Evolutionary conservation across 257 asterid genomes (phyloP), one percentile per base, ranked within the genome.

Genomic region (Nyctanthes arbortristis): DNA sequence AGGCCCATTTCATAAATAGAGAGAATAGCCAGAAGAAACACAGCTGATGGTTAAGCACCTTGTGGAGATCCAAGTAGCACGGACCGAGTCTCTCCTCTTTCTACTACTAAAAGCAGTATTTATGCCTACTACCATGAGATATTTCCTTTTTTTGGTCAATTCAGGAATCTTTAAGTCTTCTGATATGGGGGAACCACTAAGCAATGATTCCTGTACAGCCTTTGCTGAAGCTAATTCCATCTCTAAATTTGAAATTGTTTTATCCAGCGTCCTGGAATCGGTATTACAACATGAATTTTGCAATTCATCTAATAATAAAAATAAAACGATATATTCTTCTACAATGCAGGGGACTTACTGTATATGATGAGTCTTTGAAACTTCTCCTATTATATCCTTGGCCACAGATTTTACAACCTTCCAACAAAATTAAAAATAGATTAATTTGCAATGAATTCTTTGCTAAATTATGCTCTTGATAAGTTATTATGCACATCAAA

Each of bases 91-190:
- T 78, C 97, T 79, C 75, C 96, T 85, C 87, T 87, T 90, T 68
- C 97, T 83, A 81, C 97, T 90, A 76, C 89, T 91, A 79, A 91
- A 91, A 71, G 97, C 96, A 58, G 96, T 91, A 74, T 88, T 88
- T 65, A 91, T 79, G 63, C 97, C 97, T 16, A 88, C 72, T 16
- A 88, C 96, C 97, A 91, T 88, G 57, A 85, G 78, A 78, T 88
- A 88, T 78, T 91, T 91, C 72, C 94, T 82, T 78, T 82, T 88
- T 71, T 78, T 89, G 32, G 78, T 63, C 73, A 88, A 61, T 71
- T 88, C 94, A 1, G 94, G 92, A 58, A 91, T 71, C 78, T 78
- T 89, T 73, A 84, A 33, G 74, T 87, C 95, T 61, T 84, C 92
- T 2, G 93, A 82, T 65, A 87, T 58, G n/a, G 97, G 97, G 47